Evolutionary conservation across 306 rosid species (phyloP).

Genomic region (Rosa rugosa): DNA sequence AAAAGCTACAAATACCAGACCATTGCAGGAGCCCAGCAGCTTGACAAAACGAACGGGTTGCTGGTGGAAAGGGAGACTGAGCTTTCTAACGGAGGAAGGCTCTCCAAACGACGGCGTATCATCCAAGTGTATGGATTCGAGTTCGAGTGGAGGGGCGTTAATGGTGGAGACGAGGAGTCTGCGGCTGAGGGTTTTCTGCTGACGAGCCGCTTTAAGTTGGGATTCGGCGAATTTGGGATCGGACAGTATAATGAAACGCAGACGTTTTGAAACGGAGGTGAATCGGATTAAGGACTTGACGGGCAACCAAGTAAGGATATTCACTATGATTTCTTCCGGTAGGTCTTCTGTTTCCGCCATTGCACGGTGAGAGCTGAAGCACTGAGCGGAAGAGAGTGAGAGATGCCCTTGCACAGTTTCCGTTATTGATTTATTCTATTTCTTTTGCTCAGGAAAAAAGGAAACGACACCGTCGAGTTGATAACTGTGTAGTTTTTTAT

Average conservation of each 20-base stretch:
- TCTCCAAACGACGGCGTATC: background rate
- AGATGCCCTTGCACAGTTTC: no score
- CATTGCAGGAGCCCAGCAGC: background rate
- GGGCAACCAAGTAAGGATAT: background rate
- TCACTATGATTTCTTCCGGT: background rate
- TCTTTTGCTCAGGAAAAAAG: no score
- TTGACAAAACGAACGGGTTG: background rate
- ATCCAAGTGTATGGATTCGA: background rate
- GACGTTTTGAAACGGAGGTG: background rate
- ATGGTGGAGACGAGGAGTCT: background rate
- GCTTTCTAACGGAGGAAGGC: background rate
- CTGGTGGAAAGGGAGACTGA: background rate
- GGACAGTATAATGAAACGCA: background rate
- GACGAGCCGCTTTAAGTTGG: background rate
- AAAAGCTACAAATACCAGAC: background rate
- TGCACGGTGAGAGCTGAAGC: background rate
- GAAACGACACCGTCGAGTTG: no score
- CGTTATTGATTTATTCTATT: no score
- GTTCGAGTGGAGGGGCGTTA: background rate
- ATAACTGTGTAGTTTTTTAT: no score
- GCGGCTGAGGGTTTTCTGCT: background rate
- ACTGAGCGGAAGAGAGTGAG: no score
- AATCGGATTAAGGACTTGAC: slow-evolving; percentile 3
- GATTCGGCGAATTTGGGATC: background rate
- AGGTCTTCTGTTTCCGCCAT: background rate